Percentiles rank a stretch among this genome's conserved stretches.
Conservation (phyloP, 148 eudicot genomes). For the Silene conica region DNA sequence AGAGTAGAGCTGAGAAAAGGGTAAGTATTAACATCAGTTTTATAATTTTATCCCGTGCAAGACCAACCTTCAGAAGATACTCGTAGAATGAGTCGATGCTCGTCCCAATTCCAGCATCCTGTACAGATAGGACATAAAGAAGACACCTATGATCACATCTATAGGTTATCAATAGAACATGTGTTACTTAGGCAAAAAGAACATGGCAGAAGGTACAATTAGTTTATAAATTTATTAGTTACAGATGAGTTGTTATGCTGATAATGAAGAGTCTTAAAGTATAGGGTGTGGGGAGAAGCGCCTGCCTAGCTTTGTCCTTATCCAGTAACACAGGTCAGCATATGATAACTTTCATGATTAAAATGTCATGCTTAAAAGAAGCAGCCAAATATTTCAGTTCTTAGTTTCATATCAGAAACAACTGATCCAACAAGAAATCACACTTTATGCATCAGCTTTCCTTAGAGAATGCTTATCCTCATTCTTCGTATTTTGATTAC, state of each 20-base stretch:
- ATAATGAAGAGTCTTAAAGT: not conserved
- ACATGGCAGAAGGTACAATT: not conserved
- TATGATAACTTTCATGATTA: not conserved
- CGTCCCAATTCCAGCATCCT: slow-evolving; percentile 99
- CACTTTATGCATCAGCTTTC: not conserved
- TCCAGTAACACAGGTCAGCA: not conserved
- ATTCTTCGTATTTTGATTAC: too few relatives aligned
- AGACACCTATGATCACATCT: slow-evolving; percentile 4
- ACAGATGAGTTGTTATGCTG: not conserved
- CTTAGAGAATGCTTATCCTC: not conserved
- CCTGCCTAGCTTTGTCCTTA: not conserved
- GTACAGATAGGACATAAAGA: slow-evolving; percentile 27
- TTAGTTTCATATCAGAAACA: too few relatives aligned
- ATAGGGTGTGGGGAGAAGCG: not conserved
- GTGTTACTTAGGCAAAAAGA: not conserved
- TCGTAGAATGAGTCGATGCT: slow-evolving; percentile 98
- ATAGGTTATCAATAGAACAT: not conserved
- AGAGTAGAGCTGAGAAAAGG: slow-evolving; percentile 6
- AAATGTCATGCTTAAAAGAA: too few relatives aligned
- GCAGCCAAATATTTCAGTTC: too few relatives aligned
- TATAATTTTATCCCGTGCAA: slow-evolving; percentile 10
- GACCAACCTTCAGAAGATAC: slow-evolving; percentile 88
- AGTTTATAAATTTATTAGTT: not conserved
- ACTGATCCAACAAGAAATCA: not conserved
- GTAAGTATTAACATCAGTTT: not conserved